Percentiles rank a stretch among this genome's conserved stretches.
phyloP scores from a whole-genome alignment of 257 asterid genomes.

The Solanum chilense region DNA sequence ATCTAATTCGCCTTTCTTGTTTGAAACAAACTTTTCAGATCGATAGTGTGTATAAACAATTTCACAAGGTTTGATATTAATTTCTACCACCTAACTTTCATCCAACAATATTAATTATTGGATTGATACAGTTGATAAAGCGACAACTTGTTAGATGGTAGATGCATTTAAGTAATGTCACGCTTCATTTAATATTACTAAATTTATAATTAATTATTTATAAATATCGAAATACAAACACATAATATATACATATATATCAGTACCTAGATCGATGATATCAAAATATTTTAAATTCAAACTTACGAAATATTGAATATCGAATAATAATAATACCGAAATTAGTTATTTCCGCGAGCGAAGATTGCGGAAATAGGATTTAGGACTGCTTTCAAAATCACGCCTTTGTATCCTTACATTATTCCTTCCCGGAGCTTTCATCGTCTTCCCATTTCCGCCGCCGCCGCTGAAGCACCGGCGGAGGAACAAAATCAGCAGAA shows the following conservation, averaged over 20 bases:
- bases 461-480: neutral
- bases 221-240: neutral
- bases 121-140: neutral
- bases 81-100: neutral
- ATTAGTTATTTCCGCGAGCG: neutral
- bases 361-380: neutral
- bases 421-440: slow-evolving; percentile 21
- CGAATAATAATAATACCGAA: neutral
- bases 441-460: neutral
- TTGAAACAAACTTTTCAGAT: neutral
- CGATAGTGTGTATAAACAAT: neutral
- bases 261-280: no score
- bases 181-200: neutral
- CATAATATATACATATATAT: accelerated
- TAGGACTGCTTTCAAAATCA: slow-evolving; percentile 2
- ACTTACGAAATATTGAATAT: neutral
- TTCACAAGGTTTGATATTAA: neutral
- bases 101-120: neutral
- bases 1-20: neutral
- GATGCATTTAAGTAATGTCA: neutral
- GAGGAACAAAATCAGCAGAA: neutral
- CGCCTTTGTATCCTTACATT: neutral
- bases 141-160: neutral
- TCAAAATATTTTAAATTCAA: neutral
- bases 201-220: neutral